A percentile compares a stretch with the other conserved stretches of the same genome.
Evolutionary conservation across 495 filamentous ascomycete genomes (phyloP).

Genomic region (Daldinia loculata): DNA sequence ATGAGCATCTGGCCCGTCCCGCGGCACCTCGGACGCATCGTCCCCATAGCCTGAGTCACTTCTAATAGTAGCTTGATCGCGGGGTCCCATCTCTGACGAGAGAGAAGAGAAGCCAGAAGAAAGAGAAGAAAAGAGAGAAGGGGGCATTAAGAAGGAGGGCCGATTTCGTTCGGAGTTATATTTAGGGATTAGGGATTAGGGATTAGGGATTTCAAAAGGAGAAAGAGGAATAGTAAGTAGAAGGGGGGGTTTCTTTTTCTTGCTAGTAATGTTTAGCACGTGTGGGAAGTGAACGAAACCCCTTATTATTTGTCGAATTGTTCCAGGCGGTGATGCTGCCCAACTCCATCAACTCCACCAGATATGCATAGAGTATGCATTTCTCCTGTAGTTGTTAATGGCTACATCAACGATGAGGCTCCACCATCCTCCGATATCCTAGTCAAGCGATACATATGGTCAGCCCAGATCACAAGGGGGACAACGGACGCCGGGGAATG

Average conservation of each 20-base stretch:
- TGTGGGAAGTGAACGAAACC: conserved; percentile 31
- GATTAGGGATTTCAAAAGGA: not conserved
- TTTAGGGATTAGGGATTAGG: conserved; percentile 25
- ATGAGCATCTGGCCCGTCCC: conserved; percentile 44
- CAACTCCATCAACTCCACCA: conserved; percentile 47
- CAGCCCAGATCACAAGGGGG: conserved; percentile 40
- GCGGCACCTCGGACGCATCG: conserved; percentile 45
- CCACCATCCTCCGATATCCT: conserved; percentile 43
- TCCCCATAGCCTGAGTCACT: conserved; percentile 51
- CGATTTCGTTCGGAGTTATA: conserved; percentile 40
- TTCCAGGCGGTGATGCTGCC: conserved; percentile 47
- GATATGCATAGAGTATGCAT: conserved; percentile 43
- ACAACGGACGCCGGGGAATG: conserved; percentile 41
- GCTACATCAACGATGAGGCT: conserved; percentile 25
- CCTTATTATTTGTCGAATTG: conserved; percentile 36
- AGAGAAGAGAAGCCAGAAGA: conserved; percentile 34
- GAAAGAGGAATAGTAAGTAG: not conserved
- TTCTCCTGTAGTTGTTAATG: conserved; percentile 43
- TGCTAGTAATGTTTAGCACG: conserved; percentile 22
- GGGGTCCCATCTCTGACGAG: conserved; percentile 49
- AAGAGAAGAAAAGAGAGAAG: conserved; percentile 38
- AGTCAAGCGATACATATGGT: conserved; percentile 36
- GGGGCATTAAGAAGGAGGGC: conserved; percentile 34
- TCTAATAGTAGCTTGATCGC: conserved; percentile 49
- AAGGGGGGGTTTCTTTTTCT: conserved; percentile 10